A percentile compares a stretch with the other conserved stretches of the same genome.
Conservation (phyloP, 257 asterid genomes). For the Hygrophila difformis region DNA sequence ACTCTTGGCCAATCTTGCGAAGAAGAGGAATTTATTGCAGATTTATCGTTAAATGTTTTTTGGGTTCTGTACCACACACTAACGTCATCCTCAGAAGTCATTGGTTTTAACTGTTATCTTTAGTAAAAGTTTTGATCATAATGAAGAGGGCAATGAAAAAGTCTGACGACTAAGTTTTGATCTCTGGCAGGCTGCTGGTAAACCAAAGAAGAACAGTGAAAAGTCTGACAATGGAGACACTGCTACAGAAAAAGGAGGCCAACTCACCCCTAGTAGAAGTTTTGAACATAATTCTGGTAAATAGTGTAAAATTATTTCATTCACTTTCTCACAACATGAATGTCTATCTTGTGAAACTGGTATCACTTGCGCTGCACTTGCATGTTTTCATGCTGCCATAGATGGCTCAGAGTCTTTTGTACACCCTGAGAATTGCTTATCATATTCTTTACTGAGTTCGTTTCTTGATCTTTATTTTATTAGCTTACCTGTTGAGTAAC, state of each 20-base stretch:
- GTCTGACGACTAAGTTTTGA: slow-evolving; percentile 13
- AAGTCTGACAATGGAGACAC: slow-evolving; percentile 33
- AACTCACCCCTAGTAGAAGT: slow-evolving; percentile 38
- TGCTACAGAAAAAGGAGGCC: slow-evolving; percentile 22
- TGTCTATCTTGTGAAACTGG: slow-evolving; percentile 12
- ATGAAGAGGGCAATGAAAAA: too few species aligned
- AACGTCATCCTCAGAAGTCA: not conserved
- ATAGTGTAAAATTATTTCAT: not conserved
- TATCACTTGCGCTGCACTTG: not conserved
- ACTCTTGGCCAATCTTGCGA: slow-evolving; percentile 2
- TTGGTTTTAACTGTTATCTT: too few species aligned
- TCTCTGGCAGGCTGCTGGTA: slow-evolving; percentile 79
- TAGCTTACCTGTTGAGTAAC: slow-evolving; percentile 1
- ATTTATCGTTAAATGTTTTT: not conserved
- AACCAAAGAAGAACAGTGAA: slow-evolving; percentile 40
- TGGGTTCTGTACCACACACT: slow-evolving; percentile 2
- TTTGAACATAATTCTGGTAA: slow-evolving; percentile 10
- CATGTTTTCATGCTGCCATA: not conserved
- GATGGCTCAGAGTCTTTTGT: slow-evolving; percentile 2
- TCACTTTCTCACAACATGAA: slow-evolving; percentile 1
- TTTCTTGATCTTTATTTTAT: not conserved
- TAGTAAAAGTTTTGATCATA: too few species aligned
- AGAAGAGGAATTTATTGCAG: not conserved
- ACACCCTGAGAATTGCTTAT: slow-evolving; percentile 9
- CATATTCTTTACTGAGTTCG: slow-evolving; percentile 1